Base-by-base conservation (phyloP, 2,329 filamentous ascomycete species). In the Stachybotrys chlorohalonatus region DNA sequence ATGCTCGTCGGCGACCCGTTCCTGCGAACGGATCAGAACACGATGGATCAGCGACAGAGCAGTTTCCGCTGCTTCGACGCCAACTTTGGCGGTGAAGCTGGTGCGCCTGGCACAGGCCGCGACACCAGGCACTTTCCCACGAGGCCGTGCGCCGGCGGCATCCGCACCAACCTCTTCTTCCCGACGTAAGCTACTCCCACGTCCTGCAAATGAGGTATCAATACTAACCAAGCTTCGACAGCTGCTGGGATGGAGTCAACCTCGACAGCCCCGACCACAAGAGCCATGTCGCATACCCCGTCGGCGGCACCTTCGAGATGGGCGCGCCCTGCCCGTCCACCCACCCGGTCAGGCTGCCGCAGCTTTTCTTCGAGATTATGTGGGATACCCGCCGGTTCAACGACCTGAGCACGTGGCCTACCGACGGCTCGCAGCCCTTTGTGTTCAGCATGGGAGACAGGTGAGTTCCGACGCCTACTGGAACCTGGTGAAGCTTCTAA, bases 321-420 rank as follows among this genome's bases (percentile, higher is more conserved):
- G 49, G 24, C 16, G 49, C 24, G 11, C 49, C 49, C 30, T 51
- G 49, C n/a, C 71, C 72, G 1, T 56, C 60, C 11, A 63, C 58
- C 11, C 67, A 75, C 58, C 72, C 72, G 7, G 66, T 74, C n/a
- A 64, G 66, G 1, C 61, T 75, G 1, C 71, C 72, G 0, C 72
- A 75, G 59, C 57, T 74, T 2, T 67, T 68, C 62, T 70, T 73
- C 60, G 71, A 74, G 59, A 70, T 72, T 2, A 66, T 75, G 51
- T 74, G 70, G 71, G 68, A 74, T 49, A 68, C 67, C 5, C 61
- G 67, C 9, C 58, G 63, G 51, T 75, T 74, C 59, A 71, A 70
- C 58, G 36, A 42, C 13, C 13, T 42, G 36, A 62, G 67, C 63
- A 59, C 7, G 31, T 51, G 49, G 49, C 49, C 49, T 6, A 62